Evolutionary conservation across 1,139 yeast genomes (phyloP).

Genomic region (Hemisphaericaspora xylanilytica): DNA sequence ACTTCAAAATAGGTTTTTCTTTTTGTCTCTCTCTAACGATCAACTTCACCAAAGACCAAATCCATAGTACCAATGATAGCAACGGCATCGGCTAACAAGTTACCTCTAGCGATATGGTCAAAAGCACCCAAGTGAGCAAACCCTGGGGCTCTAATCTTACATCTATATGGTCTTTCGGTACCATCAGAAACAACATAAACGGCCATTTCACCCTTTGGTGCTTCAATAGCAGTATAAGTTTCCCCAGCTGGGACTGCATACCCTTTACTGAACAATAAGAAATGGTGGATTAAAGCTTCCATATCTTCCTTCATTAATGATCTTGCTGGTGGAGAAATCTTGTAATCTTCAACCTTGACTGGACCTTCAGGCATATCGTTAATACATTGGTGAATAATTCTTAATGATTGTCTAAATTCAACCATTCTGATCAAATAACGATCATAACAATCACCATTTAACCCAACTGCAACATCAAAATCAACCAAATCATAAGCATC

Average conservation of each 20-base stretch:
- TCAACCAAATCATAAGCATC: conserved; percentile 88
- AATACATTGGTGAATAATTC: conserved; percentile 87
- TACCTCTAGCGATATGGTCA: conserved; percentile 82
- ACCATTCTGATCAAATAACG: conserved; percentile 87
- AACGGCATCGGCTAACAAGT: conserved; percentile 87
- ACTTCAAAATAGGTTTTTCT: too few relatives aligned
- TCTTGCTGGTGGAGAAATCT: conserved; percentile 82
- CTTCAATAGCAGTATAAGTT: conserved; percentile 89
- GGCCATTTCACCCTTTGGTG: conserved; percentile 96
- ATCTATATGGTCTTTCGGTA: conserved; percentile 85
- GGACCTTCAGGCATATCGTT: conserved; percentile 94
- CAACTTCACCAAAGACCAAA: conserved; percentile 92
- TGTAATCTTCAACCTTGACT: conserved; percentile 86
- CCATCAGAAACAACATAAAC: conserved; percentile 89
- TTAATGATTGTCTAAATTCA: conserved; percentile 86
- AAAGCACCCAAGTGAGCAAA: conserved; percentile 88
- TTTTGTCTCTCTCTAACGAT: conserved; percentile 50
- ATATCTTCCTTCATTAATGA: conserved; percentile 83
- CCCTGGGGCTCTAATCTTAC: conserved; percentile 93
- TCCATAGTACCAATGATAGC: conserved; percentile 96
- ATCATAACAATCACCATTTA: conserved; percentile 89
- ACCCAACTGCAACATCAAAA: conserved; percentile 83
- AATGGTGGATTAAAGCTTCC: conserved; percentile 91
- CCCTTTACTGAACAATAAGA: conserved; percentile 84
- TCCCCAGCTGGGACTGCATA: conserved; percentile 89